These are phyloP conservation scores for Baudoinia panamericana DNA, from an alignment of 495 filamentous ascomycete species.

Conservation along the genomic window DNA sequence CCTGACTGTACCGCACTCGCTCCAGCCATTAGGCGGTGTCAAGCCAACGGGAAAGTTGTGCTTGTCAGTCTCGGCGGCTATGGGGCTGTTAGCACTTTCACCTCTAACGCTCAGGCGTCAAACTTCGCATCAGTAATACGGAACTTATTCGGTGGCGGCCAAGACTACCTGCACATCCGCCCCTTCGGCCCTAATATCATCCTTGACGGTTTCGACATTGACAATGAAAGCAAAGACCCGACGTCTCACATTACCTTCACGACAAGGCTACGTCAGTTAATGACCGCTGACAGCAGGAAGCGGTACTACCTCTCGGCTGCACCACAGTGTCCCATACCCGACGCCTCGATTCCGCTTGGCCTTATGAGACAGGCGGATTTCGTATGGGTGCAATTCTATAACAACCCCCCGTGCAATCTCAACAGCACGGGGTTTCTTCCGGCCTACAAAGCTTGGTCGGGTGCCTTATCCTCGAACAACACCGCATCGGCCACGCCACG, in stretches of 20 bases:
- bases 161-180: constrained; percentile 25
- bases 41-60: constrained; percentile 50
- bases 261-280: constrained; percentile 38
- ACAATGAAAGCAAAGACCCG: constrained; percentile 24
- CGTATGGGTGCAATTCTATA: constrained; percentile 62
- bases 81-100: constrained; percentile 43
- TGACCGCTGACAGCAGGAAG: constrained; percentile 37
- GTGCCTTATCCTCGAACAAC: constrained; percentile 32
- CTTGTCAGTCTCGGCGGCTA: constrained; percentile 55
- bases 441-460: constrained; percentile 36
- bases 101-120: constrained; percentile 36
- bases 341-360: constrained; percentile 44
- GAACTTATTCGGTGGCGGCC: constrained; percentile 51
- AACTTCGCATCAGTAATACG: constrained; percentile 48
- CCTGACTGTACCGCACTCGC: constrained; percentile 36
- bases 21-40: constrained; percentile 51
- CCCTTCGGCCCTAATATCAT: constrained; percentile 49
- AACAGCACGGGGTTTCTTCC: constrained; percentile 10
- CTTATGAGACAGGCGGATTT: constrained; percentile 47
- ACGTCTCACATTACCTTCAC: constrained; percentile 44
- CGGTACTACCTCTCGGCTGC: constrained; percentile 50
- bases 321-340: constrained; percentile 56
- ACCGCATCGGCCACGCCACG: constrained; percentile 36
- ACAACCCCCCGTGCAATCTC: constrained; percentile 30
- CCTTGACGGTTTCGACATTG: constrained; percentile 55